Evolutionary conservation across 1,284 basidiomycete species (phyloP).

Genomic region (Ustilago xerochloae): DNA sequence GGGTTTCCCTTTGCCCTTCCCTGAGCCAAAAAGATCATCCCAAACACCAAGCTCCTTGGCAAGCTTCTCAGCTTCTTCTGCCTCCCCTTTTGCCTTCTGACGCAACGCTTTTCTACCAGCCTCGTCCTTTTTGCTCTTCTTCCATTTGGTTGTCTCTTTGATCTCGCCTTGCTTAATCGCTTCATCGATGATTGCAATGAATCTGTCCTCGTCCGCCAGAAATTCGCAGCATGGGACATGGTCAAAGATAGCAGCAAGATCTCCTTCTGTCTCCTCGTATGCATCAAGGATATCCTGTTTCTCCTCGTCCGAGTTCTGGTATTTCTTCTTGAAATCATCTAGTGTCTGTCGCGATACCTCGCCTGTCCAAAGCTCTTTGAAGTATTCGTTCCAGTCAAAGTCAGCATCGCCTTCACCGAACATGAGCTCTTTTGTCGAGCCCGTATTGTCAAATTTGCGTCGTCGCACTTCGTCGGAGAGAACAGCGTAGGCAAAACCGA

Average conservation of each 20-base stretch:
- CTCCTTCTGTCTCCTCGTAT: slow-evolving; percentile 55
- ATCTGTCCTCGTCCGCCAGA: slow-evolving; percentile 54
- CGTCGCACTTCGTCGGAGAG: slow-evolving; percentile 59
- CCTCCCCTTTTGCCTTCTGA: slow-evolving; percentile 52
- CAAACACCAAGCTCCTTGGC: slow-evolving; percentile 65
- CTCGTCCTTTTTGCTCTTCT: slow-evolving; percentile 37
- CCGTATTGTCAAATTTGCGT: slow-evolving; percentile 63
- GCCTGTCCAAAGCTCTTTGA: slow-evolving; percentile 65
- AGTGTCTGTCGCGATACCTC: slow-evolving; percentile 61
- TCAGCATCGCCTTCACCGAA: slow-evolving; percentile 60
- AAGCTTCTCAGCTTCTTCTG: slow-evolving; percentile 57
- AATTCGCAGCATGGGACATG: slow-evolving; percentile 63
- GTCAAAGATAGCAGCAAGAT: slow-evolving; percentile 56
- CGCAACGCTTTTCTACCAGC: slow-evolving; percentile 46
- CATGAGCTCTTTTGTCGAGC: slow-evolving; percentile 60
- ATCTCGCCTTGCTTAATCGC: slow-evolving; percentile 54
- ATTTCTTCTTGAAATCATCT: slow-evolving; percentile 61
- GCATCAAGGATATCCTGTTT: slow-evolving; percentile 59
- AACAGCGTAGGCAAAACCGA: slow-evolving; percentile 66
- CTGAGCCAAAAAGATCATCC: slow-evolving; percentile 63
- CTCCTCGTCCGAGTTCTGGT: slow-evolving; percentile 64
- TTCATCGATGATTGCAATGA: slow-evolving; percentile 52
- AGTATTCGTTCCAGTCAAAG: slow-evolving; percentile 69
- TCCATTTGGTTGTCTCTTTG: slow-evolving; percentile 35
- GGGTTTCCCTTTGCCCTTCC: slow-evolving; percentile 36